A percentile compares a stretch with the other conserved stretches of the same genome.
These are phyloP conservation scores for Phlebiopsis gigantea DNA, from an alignment of 768 basidiomycete genomes.

Conservation along the genomic window DNA sequence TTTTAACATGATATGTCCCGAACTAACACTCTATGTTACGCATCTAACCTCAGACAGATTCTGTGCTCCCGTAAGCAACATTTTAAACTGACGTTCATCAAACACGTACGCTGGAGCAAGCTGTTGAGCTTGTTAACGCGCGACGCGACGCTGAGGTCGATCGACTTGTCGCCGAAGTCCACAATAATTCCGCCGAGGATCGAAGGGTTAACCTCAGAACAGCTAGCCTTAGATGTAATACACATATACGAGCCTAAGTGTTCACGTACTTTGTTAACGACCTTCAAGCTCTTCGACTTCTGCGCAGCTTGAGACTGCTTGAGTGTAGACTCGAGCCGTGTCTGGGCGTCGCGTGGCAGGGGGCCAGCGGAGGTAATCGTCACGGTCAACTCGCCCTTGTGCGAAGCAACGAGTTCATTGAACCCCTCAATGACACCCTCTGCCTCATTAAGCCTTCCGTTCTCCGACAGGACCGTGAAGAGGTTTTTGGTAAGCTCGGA, in stretches of 20 bases:
- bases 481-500: slow-evolving; percentile 92
- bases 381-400: slow-evolving; percentile 92
- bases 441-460: slow-evolving; percentile 84
- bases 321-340: slow-evolving; percentile 76
- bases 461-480: slow-evolving; percentile 84
- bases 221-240: neutral
- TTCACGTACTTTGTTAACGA: slow-evolving; percentile 79
- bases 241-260: neutral
- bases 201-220: slow-evolving; percentile 79
- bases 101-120: slow-evolving; percentile 69
- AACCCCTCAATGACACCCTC: slow-evolving; percentile 87
- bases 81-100: neutral
- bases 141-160: slow-evolving; percentile 91
- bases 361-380: slow-evolving; percentile 85
- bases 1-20: neutral
- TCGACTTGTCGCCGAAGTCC: slow-evolving; percentile 97
- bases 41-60: slow-evolving; percentile 15
- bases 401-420: slow-evolving; percentile 79
- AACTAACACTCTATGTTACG: slow-evolving; percentile 1
- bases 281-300: slow-evolving; percentile 81
- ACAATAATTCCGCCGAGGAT: slow-evolving; percentile 90
- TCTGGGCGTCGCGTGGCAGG: slow-evolving; percentile 69
- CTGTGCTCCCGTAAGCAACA: slow-evolving; percentile 4
- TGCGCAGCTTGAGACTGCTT: slow-evolving; percentile 84
- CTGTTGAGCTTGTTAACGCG: slow-evolving; percentile 94